These are phyloP conservation scores for Omphalotus guepiniiformis DNA, from an alignment of 768 basidiomycete genomes.

Conservation along the genomic window DNA sequence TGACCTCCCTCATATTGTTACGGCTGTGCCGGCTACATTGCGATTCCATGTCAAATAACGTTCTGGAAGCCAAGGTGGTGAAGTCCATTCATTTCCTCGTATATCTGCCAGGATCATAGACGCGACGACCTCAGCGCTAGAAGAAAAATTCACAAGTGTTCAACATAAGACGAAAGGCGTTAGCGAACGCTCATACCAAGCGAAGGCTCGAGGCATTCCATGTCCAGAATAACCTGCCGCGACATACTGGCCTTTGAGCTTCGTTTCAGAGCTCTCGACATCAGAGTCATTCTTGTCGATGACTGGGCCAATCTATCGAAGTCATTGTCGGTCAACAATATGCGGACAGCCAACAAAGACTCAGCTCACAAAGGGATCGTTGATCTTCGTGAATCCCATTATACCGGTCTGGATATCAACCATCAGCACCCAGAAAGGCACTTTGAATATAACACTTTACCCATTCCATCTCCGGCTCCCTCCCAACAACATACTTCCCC, in stretches of 20 bases:
- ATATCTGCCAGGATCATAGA: constrained; percentile 55
- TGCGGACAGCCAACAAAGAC: background rate
- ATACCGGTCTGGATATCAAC: constrained; percentile 64
- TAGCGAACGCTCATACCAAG: constrained; percentile 46
- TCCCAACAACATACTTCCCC: constrained; percentile 40
- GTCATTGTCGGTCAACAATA: background rate
- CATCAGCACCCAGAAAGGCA: background rate
- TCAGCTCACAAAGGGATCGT: constrained; percentile 62
- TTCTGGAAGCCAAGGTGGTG: constrained; percentile 62
- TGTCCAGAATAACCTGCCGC: constrained; percentile 73
- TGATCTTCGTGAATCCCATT: constrained; percentile 64
- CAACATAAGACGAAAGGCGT: background rate
- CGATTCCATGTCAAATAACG: constrained; percentile 44
- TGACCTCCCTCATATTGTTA: too few species aligned
- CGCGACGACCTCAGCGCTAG: constrained; percentile 58
- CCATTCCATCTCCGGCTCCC: constrained; percentile 79
- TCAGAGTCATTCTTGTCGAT: constrained; percentile 22
- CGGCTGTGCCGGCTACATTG: too few species aligned
- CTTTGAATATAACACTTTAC: constrained; percentile 37
- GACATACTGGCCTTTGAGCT: constrained; percentile 64
- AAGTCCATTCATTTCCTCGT: constrained; percentile 37
- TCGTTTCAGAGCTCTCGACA: constrained; percentile 14
- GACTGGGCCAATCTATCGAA: constrained; percentile 58
- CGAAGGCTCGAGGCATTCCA: constrained; percentile 75
- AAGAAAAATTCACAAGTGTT: constrained; percentile 1